phyloP scores from a whole-genome alignment of 2,329 filamentous ascomycete genomes.

The Neoascochyta sp. region DNA sequence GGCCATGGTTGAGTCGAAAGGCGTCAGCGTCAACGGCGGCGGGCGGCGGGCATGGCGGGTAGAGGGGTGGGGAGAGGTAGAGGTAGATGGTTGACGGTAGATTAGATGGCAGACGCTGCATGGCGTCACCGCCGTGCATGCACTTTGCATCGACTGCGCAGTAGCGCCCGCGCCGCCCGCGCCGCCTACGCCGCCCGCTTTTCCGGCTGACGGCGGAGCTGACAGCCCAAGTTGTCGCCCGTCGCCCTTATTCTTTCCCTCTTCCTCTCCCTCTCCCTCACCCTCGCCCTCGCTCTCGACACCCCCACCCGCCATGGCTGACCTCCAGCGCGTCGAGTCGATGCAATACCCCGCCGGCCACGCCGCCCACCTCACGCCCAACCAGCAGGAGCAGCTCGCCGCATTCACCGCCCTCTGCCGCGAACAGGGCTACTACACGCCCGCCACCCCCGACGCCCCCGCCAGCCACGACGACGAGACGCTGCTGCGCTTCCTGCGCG shows the following conservation, averaged over 20 bases:
- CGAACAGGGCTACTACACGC: slow-evolving; percentile 62
- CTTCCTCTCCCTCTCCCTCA: neutral
- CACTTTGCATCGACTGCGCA: too few species aligned
- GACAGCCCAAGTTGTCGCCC: too few species aligned
- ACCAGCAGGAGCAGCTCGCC: slow-evolving; percentile 63
- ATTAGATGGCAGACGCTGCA: too few species aligned
- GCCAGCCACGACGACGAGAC: slow-evolving; percentile 69
- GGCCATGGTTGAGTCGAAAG: too few species aligned
- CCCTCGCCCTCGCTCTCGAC: neutral
- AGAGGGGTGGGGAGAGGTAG: too few species aligned
- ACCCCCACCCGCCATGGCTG: slow-evolving; percentile 21
- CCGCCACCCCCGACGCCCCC: slow-evolving; percentile 38
- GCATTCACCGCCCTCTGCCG: slow-evolving; percentile 68
- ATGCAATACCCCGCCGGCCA: slow-evolving; percentile 71
- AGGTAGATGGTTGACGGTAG: too few species aligned
- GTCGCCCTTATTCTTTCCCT: neutral
- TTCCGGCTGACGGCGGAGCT: too few species aligned
- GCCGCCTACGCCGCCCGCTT: too few species aligned
- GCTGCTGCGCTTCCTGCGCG: slow-evolving; percentile 78
- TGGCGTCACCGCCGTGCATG: too few species aligned
- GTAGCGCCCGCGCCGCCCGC: too few species aligned
- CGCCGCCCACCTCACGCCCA: slow-evolving; percentile 67
- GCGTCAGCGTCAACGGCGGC: too few species aligned
- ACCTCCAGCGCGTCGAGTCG: slow-evolving; percentile 39
- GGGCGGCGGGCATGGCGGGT: too few species aligned